Conservation (phyloP, 352 stramenopile genomes). For the Globisporangium okanoganense region DNA sequence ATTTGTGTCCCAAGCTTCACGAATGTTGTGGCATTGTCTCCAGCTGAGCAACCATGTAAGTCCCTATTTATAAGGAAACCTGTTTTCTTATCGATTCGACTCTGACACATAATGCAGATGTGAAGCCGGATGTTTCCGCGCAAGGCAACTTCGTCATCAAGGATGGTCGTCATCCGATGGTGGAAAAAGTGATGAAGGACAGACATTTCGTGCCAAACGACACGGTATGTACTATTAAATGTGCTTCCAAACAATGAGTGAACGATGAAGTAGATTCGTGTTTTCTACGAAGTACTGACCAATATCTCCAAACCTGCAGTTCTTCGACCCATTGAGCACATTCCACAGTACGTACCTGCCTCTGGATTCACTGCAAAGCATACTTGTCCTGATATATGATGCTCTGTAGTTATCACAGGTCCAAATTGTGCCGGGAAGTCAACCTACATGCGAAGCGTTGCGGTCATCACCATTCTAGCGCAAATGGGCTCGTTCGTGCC, state of each 20-base stretch:
- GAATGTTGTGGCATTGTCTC: conserved; percentile 79
- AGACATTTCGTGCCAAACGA: conserved; percentile 84
- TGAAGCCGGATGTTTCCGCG: conserved; percentile 57
- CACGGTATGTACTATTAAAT: conserved; percentile 32
- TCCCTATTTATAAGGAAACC: neutral
- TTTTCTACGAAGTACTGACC: neutral
- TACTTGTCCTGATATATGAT: conserved; percentile 13
- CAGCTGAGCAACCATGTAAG: conserved; percentile 71
- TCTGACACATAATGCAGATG: conserved; percentile 34
- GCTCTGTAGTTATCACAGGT: conserved; percentile 75
- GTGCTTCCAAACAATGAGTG: neutral
- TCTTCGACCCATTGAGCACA: conserved; percentile 66
- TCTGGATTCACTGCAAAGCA: neutral
- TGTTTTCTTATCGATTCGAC: neutral
- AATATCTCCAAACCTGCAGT: conserved; percentile 24
- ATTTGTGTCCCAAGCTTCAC: conserved; percentile 56
- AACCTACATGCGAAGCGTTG: conserved; percentile 82
- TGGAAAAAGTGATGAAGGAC: conserved; percentile 66
- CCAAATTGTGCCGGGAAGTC: conserved; percentile 91
- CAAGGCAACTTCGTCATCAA: conserved; percentile 80
- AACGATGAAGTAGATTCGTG: too few relatives aligned
- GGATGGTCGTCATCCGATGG: conserved; percentile 72
- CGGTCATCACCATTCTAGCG: conserved; percentile 87
- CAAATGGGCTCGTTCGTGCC: conserved; percentile 92
- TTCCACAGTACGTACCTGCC: conserved; percentile 52